These are phyloP conservation scores for Paecilomyces sp. DNA, from an alignment of 2,329 filamentous ascomycete genomes.

Conservation along the genomic window DNA sequence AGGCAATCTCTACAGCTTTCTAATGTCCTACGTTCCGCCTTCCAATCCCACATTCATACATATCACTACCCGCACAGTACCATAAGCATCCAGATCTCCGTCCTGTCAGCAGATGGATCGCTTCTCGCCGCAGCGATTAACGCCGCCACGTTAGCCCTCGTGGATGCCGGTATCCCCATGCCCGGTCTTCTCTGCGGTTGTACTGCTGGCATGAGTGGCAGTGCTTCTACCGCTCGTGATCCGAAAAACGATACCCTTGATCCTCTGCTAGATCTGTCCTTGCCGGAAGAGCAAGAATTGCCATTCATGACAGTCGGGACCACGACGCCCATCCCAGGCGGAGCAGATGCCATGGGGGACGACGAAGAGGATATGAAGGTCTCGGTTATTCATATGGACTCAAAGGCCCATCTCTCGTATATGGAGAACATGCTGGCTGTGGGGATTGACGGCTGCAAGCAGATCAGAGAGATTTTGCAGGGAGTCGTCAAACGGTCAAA, in stretches of 20 bases:
- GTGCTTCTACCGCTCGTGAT: slow-evolving; percentile 33
- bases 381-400: slow-evolving; percentile 77
- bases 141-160: slow-evolving; percentile 79
- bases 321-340: slow-evolving; percentile 28
- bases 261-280: slow-evolving; percentile 37
- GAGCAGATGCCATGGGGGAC: slow-evolving; percentile 51
- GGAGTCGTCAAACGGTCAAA: slow-evolving; percentile 58
- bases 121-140: slow-evolving; percentile 86
- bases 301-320: slow-evolving; percentile 84
- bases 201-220: slow-evolving; percentile 64
- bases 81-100: slow-evolving; percentile 75
- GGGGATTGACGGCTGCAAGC: slow-evolving; percentile 83
- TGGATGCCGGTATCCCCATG: slow-evolving; percentile 96
- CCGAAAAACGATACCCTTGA: slow-evolving; percentile 35
- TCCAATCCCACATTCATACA: slow-evolving; percentile 71
- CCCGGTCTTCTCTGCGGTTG: slow-evolving; percentile 82
- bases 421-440: slow-evolving; percentile 91
- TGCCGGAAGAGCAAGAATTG: slow-evolving; percentile 60
- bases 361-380: slow-evolving; percentile 50
- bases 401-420: slow-evolving; percentile 68
- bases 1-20: slow-evolving; percentile 60
- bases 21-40: slow-evolving; percentile 68
- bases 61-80: slow-evolving; percentile 83
- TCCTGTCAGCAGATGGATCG: slow-evolving; percentile 84
- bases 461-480: slow-evolving; percentile 75